Base-by-base conservation (phyloP, 1,139 yeast species). In the Taphrina communis region DNA sequence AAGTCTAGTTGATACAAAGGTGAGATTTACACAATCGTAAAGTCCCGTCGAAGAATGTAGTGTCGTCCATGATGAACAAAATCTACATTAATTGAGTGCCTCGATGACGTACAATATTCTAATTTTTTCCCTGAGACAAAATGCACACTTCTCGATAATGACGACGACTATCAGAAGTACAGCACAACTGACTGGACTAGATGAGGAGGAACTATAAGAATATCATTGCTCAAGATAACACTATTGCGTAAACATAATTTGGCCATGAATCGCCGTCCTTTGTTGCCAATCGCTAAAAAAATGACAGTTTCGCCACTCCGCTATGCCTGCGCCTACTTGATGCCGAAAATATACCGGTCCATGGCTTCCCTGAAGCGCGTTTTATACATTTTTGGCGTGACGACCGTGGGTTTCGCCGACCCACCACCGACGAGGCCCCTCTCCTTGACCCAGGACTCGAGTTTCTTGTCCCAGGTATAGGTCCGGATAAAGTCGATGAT, bases 391-490 rank as follows among this genome's bases (percentile, higher is more conserved):
- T 92, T 86, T 0, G 99, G 99, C 0, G 99, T 93, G 8, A 95
- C 93, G 62, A 95, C 96, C 0, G 99, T 95, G 0, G 99, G 99
- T 73, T 91, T 97, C 75, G 90, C 92, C 1, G 93, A 92, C 68
- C 91, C 90, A 66, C 90, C 90, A 1, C 88, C 85, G 63, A 92
- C 97, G 57, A 95, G 80, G 14, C 96, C 96, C 73, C 88, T 85
- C 71, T 96, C 99, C 77, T 95, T 95, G 53, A 95, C 99, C 99
- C 99, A 95, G 77, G 96, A 92, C 77, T 95, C 99, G 35, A 95
- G 86, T 78, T 93, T 94, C 78, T 95, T 95, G 76, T 95, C 99
- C 99, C 99, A 95, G 0, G 99, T 95, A 75, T 93, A 95, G 0
- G 99, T 92, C 69, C 99, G 81, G 67, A 95, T 87, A 82, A 96